Base-by-base conservation (phyloP, 345 rosid species). In the Citrus unshiu region DNA sequence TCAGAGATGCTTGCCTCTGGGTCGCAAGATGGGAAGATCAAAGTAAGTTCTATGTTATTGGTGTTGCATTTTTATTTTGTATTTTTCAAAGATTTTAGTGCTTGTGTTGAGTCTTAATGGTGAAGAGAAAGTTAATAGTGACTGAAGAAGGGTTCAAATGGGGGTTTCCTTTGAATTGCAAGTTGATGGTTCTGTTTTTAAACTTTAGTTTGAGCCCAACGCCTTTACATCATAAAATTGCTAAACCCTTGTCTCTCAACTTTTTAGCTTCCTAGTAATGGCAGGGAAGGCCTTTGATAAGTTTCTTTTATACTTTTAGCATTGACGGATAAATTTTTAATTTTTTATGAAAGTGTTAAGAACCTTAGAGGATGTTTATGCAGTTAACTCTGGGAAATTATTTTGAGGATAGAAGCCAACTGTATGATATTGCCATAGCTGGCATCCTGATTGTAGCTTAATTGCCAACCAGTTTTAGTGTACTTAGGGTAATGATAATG, bases 1-100 rank as follows among this genome's bases (percentile, higher is more conserved):
- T 97, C 99, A 24, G 98, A 97, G 87, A 86, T 94, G 97, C 89
- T 97, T 85, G 97, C 97, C 34, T 97, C 96, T 74, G 98, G 98
- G 63, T 91, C 97, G 27, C 94, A 92, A 84, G 99, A 97, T 84
- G 99, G 99, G 81, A 97, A 93, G 86, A 89, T 97, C 79, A 97
- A 97, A 83, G 98, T 92, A 85, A 87, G 87, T 85, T 80, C 78
- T 60, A 40, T 66, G 24, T 3, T 66, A 65, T 8, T 34, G 22
- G 1, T 34, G 40, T 34, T 32, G 12, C 34, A 7, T 8, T 6
- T 65, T 9, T 65, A 0, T 34, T 13, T 35, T 66, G n/a, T 21
- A 2, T 35, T 8, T 34, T 66, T 66, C 8, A 0, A 65, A 6
- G 25, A 18, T 65, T 32, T 32, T 19, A 32, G 12, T 34, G 24